Base-by-base conservation (phyloP, 176 grass and related monocot species). In the Hsuehochloa calcarea region DNA sequence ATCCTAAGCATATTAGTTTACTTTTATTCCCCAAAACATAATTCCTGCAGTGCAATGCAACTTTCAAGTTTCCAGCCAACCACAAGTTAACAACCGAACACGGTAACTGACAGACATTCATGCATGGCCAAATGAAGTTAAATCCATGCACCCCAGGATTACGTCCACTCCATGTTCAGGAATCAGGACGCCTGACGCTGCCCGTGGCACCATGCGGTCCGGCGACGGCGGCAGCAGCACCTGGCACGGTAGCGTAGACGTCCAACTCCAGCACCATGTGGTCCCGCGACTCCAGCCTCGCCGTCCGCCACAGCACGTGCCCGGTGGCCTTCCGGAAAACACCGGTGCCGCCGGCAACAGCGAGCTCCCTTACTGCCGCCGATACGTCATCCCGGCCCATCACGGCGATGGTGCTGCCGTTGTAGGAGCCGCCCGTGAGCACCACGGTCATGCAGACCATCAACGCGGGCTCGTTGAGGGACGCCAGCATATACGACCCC, bases 221-320 rank as follows among this genome's bases (percentile, higher is more conserved):
- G 1, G 31, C 31, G 31, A 34, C 31, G 31, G 40, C 39, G 45
- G 65, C 44, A 35, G 37, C 8, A 8, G 44, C 86, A 3, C 4
- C 74, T 12, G 86, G 86, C 74, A 88, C 86, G 45, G 80, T 88
- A 0, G 74, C 86, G 44, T 88, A 88, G 23, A 88, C 44, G 74
- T 88, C 86, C 41, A 88, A 65, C 80, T 88, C 23, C n/a, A 88
- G 80, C 55, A 88, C 80, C 43, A 84, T 84, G 67, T 88, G 80
- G 1, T 78, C 73, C 34, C 43, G 60, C 37, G 80, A 83, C 74
- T 77, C 86, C 74, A 88, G 23, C 80, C 10, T 78, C 11, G 65
- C 52, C 80, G 86, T 88, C 65, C 74, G 31, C 86, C 86, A 81
- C 17, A 90, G 77, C 25, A 85, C 83, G 62, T 86, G 72, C 0